Evolutionary conservation across 2,329 filamentous ascomycete genomes (phyloP).

Genomic region (Colletotrichum tropicicola): DNA sequence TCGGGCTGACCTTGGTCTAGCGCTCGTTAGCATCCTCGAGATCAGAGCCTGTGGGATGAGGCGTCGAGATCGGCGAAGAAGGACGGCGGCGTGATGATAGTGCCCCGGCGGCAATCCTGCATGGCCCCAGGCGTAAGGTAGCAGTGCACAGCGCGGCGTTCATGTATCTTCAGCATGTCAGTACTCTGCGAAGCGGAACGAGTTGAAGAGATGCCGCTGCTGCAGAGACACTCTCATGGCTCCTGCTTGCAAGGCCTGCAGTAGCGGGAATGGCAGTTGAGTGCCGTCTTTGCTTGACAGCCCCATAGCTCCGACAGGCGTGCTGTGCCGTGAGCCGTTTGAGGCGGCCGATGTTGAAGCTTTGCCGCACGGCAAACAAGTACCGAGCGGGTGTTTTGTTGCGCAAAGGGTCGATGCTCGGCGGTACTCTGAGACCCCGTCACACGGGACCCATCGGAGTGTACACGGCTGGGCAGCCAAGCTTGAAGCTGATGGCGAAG

Average conservation of each 20-base stretch:
- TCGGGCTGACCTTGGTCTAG: not conserved
- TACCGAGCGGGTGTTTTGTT: not conserved
- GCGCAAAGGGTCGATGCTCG: not conserved
- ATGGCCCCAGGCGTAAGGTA: too few species aligned
- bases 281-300: not conserved
- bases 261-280: too few species aligned
- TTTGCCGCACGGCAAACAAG: not conserved
- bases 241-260: too few species aligned
- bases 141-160: too few species aligned
- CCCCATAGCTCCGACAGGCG: not conserved
- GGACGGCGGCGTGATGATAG: too few species aligned
- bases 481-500: not conserved
- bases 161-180: too few species aligned
- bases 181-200: too few species aligned
- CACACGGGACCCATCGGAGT: not conserved
- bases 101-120: too few species aligned
- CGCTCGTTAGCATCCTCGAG: too few species aligned
- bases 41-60: not conserved
- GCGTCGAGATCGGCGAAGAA: not conserved
- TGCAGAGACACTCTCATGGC: too few species aligned
- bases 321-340: not conserved
- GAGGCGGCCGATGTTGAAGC: not conserved
- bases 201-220: too few species aligned
- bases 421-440: not conserved
- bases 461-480: not conserved